A percentile compares a stretch with the other conserved stretches of the same genome.
Evolutionary conservation across 805 yeast species (phyloP).

Genomic region (Ogataea pignaliae): DNA sequence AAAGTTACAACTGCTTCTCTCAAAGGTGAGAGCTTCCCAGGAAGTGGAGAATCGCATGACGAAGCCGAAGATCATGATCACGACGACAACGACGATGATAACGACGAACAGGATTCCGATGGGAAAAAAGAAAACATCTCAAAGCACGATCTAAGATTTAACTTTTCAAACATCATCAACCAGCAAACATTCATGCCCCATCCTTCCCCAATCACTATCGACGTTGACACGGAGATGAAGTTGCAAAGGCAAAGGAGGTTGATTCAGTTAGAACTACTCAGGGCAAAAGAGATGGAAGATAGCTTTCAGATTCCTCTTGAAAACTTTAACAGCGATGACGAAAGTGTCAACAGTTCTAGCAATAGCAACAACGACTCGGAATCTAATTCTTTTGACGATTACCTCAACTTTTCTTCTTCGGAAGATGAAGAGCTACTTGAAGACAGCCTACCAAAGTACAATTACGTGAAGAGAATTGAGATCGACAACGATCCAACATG

Average conservation of each 20-base stretch:
- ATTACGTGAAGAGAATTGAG: constrained; percentile 10
- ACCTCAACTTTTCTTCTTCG: constrained; percentile 20
- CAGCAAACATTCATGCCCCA: constrained; percentile 22
- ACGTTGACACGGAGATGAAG: constrained; percentile 26
- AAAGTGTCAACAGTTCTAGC: not conserved
- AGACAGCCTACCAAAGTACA: constrained; percentile 9
- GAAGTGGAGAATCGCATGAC: too few species aligned
- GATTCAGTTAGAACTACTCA: constrained; percentile 22
- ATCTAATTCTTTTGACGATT: constrained; percentile 16
- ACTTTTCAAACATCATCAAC: constrained; percentile 23
- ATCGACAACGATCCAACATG: not conserved
- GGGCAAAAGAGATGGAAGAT: constrained; percentile 14
- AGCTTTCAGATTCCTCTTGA: not conserved
- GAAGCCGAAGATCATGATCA: too few species aligned
- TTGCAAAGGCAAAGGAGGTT: constrained; percentile 28
- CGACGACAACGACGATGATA: constrained; percentile 3
- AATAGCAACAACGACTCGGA: not conserved
- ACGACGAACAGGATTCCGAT: constrained; percentile 4
- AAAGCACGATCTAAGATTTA: constrained; percentile 19
- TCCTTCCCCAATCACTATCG: constrained; percentile 21
- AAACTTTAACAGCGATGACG: constrained; percentile 10
- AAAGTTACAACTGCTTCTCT: too few species aligned
- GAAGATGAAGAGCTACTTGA: constrained; percentile 22
- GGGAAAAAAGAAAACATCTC: constrained; percentile 8
- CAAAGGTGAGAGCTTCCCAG: too few species aligned